These are phyloP conservation scores for Lupinus albus DNA, from an alignment of 306 rosid genomes.

Conservation along the genomic window DNA sequence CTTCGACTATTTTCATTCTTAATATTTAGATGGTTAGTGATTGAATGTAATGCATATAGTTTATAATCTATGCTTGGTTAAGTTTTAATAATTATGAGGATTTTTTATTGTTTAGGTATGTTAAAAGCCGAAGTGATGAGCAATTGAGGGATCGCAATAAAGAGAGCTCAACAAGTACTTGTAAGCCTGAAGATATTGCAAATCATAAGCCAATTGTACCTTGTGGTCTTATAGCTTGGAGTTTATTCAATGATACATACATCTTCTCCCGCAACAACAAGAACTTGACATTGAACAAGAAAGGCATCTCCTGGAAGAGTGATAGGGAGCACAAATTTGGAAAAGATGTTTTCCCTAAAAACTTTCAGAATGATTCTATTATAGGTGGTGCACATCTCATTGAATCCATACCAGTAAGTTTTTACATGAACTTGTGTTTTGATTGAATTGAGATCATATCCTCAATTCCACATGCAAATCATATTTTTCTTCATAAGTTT, in stretches of 20 bases:
- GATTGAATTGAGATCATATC: slow-evolving; percentile 16
- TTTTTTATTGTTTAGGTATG: slow-evolving; percentile 59
- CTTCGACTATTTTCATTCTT: slow-evolving; percentile 12
- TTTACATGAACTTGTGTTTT: slow-evolving; percentile 26
- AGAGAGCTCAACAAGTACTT: slow-evolving; percentile 32
- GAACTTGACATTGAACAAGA: slow-evolving; percentile 60
- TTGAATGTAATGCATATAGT: neutral
- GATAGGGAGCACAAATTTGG: slow-evolving; percentile 90
- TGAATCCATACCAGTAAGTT: slow-evolving; percentile 58
- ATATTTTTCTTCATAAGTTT: slow-evolving; percentile 2
- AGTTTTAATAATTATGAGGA: slow-evolving; percentile 23
- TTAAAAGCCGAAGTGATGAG: slow-evolving; percentile 82
- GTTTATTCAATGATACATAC: slow-evolving; percentile 89
- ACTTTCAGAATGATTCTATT: slow-evolving; percentile 67
- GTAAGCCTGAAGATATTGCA: slow-evolving; percentile 68
- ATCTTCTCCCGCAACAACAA: slow-evolving; percentile 46
- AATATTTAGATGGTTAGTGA: neutral
- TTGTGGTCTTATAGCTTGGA: slow-evolving; percentile 97
- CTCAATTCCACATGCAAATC: neutral
- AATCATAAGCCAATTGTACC: slow-evolving; percentile 62
- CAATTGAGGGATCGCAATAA: slow-evolving; percentile 52
- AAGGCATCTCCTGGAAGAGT: slow-evolving; percentile 81
- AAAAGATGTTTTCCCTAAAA: slow-evolving; percentile 66
- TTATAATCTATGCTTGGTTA: neutral
- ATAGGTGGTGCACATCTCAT: slow-evolving; percentile 54